Base-by-base conservation (phyloP, 257 asterid species). In the Przewalskia tangutica region DNA sequence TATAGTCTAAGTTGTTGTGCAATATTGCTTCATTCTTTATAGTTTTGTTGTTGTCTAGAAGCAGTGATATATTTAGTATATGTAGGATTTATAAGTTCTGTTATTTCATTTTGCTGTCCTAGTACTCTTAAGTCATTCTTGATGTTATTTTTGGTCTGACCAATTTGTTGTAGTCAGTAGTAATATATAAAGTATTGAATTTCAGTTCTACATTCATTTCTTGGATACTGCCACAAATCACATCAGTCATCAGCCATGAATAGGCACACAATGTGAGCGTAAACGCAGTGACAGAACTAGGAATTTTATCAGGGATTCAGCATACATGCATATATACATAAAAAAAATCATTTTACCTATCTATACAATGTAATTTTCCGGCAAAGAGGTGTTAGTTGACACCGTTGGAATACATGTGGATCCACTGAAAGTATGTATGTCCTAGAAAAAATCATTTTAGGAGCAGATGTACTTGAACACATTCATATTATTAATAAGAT, bases 1-100 rank as follows among this genome's bases (percentile, higher is more conserved):
- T 48, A 23, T 59, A 82, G 70, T 85, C 55, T 88, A 46, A 6
- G 32, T 27, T 27, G 32, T 27, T 71, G 78, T 71, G 13, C 79
- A 48, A 50, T 65, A 36, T 73, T 73, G 5, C 44, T 73, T 73
- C 62, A 73, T 73, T 73, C 79, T 48, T 46, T 73, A 20, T 73
- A 46, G 42, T 73, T 48, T 34, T 65, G 11, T 36, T 65, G 50
- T 65, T 66, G 51, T 66, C 75, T 16, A 66, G 23, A 66, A 66
- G 75, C 48, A 68, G 55, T 68, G 13, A 73, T 20, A 3, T 73
- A 48, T 40, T 73, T 23, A 73, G 8, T 71, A 46, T 18, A 48
- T 73, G 23, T 73, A 73, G 79, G 42, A 6, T 73, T 1, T 56
- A 6, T 14, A 48, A 73, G 62, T 48, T 13, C 44, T 48, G 8